phyloP scores from a whole-genome alignment of 139 green algal species.

The Chlorella sp. region DNA sequence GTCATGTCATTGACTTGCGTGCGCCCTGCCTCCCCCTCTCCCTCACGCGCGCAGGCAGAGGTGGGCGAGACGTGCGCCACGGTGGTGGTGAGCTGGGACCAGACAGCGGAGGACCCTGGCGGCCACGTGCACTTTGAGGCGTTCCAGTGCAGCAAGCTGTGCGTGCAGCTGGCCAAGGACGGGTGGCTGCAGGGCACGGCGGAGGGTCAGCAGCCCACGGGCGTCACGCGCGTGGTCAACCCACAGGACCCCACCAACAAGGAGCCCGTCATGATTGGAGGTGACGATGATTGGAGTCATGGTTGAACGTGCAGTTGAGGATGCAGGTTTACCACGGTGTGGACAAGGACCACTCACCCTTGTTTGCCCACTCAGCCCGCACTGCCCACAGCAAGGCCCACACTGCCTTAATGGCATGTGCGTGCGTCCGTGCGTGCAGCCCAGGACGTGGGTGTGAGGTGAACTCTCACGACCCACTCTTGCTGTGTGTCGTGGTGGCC shows the following conservation, averaged over 20 bases:
- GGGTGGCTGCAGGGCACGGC: constrained; percentile 64
- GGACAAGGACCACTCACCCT: no score
- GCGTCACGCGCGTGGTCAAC: constrained; percentile 35
- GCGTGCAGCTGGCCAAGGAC: constrained; percentile 66
- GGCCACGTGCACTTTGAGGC: constrained; percentile 68
- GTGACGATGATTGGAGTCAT: no score
- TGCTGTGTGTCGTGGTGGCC: no score
- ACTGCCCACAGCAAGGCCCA: no score
- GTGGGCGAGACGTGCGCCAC: constrained; percentile 71
- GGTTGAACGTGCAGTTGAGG: no score
- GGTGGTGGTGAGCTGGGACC: constrained; percentile 73
- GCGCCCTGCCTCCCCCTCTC: neutral
- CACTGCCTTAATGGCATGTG: no score
- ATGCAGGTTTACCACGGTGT: no score
- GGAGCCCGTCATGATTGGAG: constrained; percentile 65
- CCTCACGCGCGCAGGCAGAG: constrained; percentile 42
- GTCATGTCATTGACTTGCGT: no score
- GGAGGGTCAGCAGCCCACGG: constrained; percentile 15
- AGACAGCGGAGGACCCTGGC: constrained; percentile 30
- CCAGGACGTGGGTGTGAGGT: no score
- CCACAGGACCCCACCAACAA: constrained; percentile 59
- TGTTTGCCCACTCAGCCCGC: no score
- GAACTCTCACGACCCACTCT: no score
- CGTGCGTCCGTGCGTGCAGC: no score
- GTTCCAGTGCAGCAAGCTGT: constrained; percentile 83